Conservation (phyloP, 169 alveolate species). For the Babesia ovis region DNA sequence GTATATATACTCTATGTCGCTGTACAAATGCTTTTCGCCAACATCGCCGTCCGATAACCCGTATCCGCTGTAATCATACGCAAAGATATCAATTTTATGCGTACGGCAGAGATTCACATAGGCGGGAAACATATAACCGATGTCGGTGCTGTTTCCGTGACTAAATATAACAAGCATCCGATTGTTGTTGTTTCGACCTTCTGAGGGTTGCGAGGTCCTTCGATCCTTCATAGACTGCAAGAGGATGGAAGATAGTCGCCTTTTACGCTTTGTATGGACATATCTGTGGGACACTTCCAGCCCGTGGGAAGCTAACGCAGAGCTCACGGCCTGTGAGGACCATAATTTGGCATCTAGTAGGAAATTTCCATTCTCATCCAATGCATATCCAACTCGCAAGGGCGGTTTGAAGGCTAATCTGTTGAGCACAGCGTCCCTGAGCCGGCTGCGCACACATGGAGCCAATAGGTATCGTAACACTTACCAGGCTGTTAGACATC, state of each 20-base stretch:
- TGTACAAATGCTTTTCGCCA: slow-evolving; percentile 74
- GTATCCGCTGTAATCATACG: slow-evolving; percentile 91
- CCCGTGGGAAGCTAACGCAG: slow-evolving; percentile 20
- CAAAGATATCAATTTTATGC: slow-evolving; percentile 76
- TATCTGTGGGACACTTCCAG: slow-evolving; percentile 2
- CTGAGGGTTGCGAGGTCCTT: not conserved
- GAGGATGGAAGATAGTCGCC: slow-evolving; percentile 17
- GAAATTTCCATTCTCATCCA: slow-evolving; percentile 49
- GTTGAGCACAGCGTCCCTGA: slow-evolving; percentile 61
- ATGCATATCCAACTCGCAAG: slow-evolving; percentile 63
- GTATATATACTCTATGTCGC: slow-evolving; percentile 77
- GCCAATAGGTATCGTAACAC: not conserved
- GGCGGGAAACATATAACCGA: slow-evolving; percentile 78
- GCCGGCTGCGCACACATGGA: slow-evolving; percentile 37
- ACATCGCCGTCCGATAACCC: slow-evolving; percentile 83
- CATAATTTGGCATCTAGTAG: slow-evolving; percentile 15
- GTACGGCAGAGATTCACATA: slow-evolving; percentile 62
- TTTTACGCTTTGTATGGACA: not conserved
- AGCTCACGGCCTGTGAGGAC: slow-evolving; percentile 3
- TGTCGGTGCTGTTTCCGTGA: slow-evolving; percentile 90
- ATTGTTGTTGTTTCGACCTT: slow-evolving; percentile 12
- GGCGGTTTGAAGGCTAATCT: slow-evolving; percentile 77
- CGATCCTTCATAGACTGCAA: not conserved
- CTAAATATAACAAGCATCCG: slow-evolving; percentile 77
- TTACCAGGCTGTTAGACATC: slow-evolving; percentile 18